These are phyloP conservation scores for Penicillium angulare DNA, from an alignment of 495 filamentous ascomycete species.

Conservation along the genomic window DNA sequence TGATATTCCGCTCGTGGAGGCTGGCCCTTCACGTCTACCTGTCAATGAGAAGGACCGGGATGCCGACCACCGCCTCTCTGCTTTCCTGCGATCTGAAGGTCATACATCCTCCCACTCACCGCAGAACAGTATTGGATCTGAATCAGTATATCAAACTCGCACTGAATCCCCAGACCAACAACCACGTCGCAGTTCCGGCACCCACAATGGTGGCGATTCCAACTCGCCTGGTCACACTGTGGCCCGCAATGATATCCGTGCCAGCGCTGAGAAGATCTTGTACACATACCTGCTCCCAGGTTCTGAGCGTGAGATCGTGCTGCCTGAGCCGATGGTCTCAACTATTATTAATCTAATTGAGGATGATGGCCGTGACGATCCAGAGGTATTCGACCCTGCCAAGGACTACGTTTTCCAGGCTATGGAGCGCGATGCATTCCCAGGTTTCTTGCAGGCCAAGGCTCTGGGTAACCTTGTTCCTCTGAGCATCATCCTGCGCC, in stretches of 20 bases:
- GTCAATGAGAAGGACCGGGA: constrained; percentile 55
- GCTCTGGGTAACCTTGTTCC: constrained; percentile 94
- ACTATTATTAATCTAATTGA: constrained; percentile 83
- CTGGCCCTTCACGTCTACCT: constrained; percentile 40
- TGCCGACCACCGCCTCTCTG: constrained; percentile 83
- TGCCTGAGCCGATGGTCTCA: constrained; percentile 81
- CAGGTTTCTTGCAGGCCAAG: constrained; percentile 91
- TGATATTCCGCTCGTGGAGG: constrained; percentile 51
- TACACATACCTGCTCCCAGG: constrained; percentile 93
- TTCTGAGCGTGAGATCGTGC: constrained; percentile 89
- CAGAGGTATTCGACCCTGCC: constrained; percentile 92
- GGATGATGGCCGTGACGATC: constrained; percentile 85
- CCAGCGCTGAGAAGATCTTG: constrained; percentile 94
- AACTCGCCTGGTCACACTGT: constrained; percentile 84
- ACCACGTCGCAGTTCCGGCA: constrained; percentile 65
- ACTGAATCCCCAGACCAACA: constrained; percentile 49
- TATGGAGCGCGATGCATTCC: constrained; percentile 98
- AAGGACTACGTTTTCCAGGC: constrained; percentile 99
- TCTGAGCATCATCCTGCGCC: constrained; percentile 74
- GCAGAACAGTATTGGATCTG: constrained; percentile 61
- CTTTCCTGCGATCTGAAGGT: constrained; percentile 77
- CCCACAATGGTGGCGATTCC: constrained; percentile 45
- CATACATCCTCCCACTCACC: constrained; percentile 60
- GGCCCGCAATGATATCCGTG: constrained; percentile 78
- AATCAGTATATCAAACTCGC: constrained; percentile 32